A percentile compares a stretch with the other conserved stretches of the same genome.
Conservation (phyloP, 2,329 filamentous ascomycete genomes). For the Pseudogymnoascus sp. region DNA sequence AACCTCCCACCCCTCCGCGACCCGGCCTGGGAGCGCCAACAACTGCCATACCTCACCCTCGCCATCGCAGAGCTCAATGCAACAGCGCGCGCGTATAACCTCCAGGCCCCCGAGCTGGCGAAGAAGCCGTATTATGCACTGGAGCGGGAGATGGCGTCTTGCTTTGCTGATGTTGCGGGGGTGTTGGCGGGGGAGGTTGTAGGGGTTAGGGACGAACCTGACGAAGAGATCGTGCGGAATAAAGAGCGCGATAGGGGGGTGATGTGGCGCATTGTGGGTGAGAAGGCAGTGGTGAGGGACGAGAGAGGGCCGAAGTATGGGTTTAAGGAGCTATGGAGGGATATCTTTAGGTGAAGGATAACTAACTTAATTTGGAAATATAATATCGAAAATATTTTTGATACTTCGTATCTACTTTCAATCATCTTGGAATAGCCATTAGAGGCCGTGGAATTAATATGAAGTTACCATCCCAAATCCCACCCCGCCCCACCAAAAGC, state of each 20-base stretch:
- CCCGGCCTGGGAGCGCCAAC: conserved; percentile 61
- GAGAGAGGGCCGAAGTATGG: conserved; percentile 71
- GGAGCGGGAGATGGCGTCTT: conserved; percentile 69
- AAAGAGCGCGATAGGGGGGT: conserved; percentile 42
- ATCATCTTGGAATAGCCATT: too few species aligned
- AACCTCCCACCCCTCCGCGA: conserved; percentile 65
- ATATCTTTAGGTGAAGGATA: conserved; percentile 45
- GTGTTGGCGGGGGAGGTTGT: conserved; percentile 63
- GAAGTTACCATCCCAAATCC: background rate
- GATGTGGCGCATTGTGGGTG: conserved; percentile 50
- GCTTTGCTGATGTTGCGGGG: conserved; percentile 81
- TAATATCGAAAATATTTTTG: too few species aligned
- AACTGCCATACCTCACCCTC: conserved; percentile 66
- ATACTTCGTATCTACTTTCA: too few species aligned
- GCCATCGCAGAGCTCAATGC: conserved; percentile 70
- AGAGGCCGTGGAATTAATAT: background rate
- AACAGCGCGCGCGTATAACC: conserved; percentile 80
- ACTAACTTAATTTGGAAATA: too few species aligned
- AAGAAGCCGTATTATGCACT: conserved; percentile 89
- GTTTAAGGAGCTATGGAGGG: conserved; percentile 80
- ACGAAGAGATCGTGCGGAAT: conserved; percentile 33
- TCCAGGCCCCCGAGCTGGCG: conserved; percentile 85
- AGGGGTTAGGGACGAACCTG: conserved; percentile 49
- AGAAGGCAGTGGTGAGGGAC: conserved; percentile 59
- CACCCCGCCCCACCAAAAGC: conserved; percentile 2